Conservation (phyloP, 768 basidiomycete species). For the Lactarius evosmus region DNA sequence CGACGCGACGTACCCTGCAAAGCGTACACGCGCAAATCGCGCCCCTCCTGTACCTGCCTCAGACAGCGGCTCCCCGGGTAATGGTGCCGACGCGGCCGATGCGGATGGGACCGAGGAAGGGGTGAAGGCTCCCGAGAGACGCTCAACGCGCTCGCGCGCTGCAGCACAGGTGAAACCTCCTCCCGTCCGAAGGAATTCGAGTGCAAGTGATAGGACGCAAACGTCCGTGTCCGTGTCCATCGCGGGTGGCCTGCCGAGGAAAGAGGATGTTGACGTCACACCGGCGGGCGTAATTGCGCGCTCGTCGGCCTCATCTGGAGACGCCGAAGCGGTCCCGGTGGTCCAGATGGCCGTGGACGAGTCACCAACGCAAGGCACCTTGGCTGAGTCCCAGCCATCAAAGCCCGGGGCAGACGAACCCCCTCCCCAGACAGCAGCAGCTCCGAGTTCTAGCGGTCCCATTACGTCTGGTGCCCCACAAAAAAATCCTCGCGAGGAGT, state of each 20-base stretch:
- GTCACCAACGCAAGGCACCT: background rate
- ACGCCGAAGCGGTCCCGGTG: constrained; percentile 15
- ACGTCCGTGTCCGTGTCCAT: constrained; percentile 28
- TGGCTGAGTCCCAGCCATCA: constrained; percentile 5
- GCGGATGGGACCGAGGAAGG: constrained; percentile 25
- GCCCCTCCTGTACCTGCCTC: constrained; percentile 15
- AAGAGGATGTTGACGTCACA: constrained; percentile 17
- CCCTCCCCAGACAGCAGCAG: background rate
- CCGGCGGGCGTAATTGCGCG: background rate
- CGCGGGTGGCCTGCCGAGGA: constrained; percentile 25
- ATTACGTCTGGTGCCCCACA: background rate
- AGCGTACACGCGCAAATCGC: constrained; percentile 27
- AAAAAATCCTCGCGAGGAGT: constrained; percentile 15
- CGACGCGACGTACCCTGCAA: constrained; percentile 29
- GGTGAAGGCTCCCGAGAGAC: constrained; percentile 23
- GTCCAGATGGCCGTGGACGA: constrained; percentile 9
- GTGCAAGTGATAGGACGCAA: constrained; percentile 28
- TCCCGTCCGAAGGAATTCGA: constrained; percentile 25
- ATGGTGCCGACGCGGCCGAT: constrained; percentile 21
- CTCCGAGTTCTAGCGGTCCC: background rate
- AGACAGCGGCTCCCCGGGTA: constrained; percentile 23
- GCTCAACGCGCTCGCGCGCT: constrained; percentile 28
- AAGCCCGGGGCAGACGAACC: constrained; percentile 11
- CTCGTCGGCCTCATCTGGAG: constrained; percentile 11
- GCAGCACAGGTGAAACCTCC: constrained; percentile 23